Evolutionary conservation across 306 rosid genomes (phyloP), one percentile per base, ranked within the genome.

Genomic region (Gastrolobium bilobum): DNA sequence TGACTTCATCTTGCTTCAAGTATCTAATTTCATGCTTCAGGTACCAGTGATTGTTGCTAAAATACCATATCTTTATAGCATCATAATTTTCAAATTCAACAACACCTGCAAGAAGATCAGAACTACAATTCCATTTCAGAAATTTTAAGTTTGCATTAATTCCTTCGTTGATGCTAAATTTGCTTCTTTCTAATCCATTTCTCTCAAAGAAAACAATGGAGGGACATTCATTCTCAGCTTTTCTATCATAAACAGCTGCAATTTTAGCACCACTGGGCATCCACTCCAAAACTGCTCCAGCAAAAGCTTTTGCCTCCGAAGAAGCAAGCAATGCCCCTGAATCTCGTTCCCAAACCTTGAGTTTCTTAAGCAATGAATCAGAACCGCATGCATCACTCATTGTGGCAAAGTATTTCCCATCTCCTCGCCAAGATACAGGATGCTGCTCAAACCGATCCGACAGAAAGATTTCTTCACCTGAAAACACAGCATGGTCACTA

Each of bases 191-290:
- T 60, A 95, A 84, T 37, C 98, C 98, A 76, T 95, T 95, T 86
- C 93, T 95, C 93, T 95, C 99, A 60, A 82, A 91, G 86, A 95
- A 93, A 76, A 84, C 96, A 85, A 95, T 74, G 0, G 89, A 69
- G 34, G 96, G 96, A 46, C 90, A 91, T 76, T 87, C 85, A 81
- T 84, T 87, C 65, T 81, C 94, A 63, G 77, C 78, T 81, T 84
- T 89, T 62, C 84, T 68, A 35, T 88, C 94, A 88, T 86, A 91
- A 75, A 90, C 94, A 65, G 92, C 88, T 2, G 97, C 98, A 87
- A 95, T 81, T 88, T 95, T 95, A 11, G 94, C 99, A 79, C 99
- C 99, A 84, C 94, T 86, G 8, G 99, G 97, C 98, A 95, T 91
- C 99, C 99, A 95, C 46, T 95, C 99, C 82, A 95, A 78, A 83